Conservation (phyloP, 169 alveolate species). For the Eimeria acervulina region DNA sequence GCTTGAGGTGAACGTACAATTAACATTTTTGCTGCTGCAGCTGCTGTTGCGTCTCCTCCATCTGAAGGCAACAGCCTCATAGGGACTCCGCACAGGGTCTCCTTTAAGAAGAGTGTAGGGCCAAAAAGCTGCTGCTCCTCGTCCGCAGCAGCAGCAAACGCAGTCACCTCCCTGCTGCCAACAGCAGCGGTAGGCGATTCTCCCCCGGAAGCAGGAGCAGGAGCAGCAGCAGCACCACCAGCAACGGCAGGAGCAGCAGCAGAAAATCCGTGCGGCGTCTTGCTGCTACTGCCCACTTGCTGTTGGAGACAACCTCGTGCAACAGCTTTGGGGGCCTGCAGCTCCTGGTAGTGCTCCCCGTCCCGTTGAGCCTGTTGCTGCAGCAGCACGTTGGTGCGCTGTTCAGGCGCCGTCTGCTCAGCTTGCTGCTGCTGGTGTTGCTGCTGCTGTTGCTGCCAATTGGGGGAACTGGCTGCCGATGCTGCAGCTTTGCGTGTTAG, state of each 20-base stretch:
- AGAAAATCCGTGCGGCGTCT: neutral
- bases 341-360: neutral
- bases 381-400: neutral
- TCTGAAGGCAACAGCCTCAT: neutral
- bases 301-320: neutral
- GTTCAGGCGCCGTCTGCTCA: neutral
- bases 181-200: neutral
- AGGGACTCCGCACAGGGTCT: neutral
- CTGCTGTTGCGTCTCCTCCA: neutral
- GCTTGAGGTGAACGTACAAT: neutral
- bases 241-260: neutral
- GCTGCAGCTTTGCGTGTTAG: slow-evolving; percentile 9
- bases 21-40: neutral
- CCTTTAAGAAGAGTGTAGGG: neutral
- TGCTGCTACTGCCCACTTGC: neutral
- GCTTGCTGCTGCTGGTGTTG: neutral
- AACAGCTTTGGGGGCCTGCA: neutral
- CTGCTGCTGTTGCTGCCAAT: slow-evolving; percentile 21
- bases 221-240: neutral
- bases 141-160: slow-evolving; percentile 17
- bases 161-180: neutral
- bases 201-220: slow-evolving; percentile 22
- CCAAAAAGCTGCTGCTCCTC: neutral
- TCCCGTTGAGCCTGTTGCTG: slow-evolving; percentile 15
- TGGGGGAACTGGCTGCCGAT: slow-evolving; percentile 33